Conservation (phyloP, 2,329 filamentous ascomycete genomes). For the Ascochyta fabae region DNA sequence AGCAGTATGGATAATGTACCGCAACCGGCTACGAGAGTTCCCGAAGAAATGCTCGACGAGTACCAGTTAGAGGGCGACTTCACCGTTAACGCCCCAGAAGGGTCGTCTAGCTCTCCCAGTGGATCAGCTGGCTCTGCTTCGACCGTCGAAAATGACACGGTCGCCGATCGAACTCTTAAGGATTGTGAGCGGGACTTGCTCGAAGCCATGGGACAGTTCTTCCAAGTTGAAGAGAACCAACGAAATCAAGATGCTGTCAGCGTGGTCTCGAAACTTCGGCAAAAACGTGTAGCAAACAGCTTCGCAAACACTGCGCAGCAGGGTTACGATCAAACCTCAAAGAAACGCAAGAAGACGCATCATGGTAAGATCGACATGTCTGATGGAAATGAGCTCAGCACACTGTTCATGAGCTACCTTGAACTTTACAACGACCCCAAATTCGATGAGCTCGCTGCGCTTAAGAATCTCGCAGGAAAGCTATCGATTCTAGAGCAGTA, state of each 20-base stretch:
- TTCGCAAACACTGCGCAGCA: background rate
- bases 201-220: background rate
- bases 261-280: background rate
- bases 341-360: background rate
- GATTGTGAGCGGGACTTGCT: background rate
- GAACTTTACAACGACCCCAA: conserved; percentile 1
- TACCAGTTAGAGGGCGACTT: background rate
- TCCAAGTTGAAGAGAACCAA: background rate
- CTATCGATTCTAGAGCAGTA: background rate
- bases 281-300: background rate
- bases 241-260: background rate
- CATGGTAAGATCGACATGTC: background rate
- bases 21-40: background rate
- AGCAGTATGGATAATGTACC: background rate
- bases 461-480: background rate
- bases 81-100: background rate
- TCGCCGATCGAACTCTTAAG: background rate
- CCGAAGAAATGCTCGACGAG: background rate
- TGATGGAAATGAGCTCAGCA: background rate
- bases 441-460: conserved; percentile 6
- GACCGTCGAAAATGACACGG: background rate
- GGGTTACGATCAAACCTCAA: background rate
- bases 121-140: background rate
- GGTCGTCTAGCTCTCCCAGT: background rate
- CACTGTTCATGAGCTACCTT: conserved; percentile 10